Evolutionary conservation across 208 protist genomes (phyloP), one percentile per base, ranked within the genome.

Genomic region (Crithidia sp.): DNA sequence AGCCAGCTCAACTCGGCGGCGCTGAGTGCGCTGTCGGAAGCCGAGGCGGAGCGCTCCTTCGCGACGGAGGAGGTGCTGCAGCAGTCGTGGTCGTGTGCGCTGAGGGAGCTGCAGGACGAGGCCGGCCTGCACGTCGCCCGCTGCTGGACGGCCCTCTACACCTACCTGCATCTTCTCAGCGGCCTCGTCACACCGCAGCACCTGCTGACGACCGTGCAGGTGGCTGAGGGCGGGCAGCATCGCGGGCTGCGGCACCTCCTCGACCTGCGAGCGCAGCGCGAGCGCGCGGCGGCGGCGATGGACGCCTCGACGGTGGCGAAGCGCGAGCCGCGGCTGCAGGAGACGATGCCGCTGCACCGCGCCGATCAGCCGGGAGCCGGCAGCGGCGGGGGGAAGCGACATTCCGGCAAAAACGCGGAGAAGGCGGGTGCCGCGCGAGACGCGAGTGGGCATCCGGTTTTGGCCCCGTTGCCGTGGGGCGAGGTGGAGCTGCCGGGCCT

Each of bases 71-170:
- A 47, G 44, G 70, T 76, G 2, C 81, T 90, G 55, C 73, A 81
- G 58, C 81, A 80, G 37, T 84, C 84, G 62, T 93, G 87, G 88
- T 83, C 74, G 28, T 80, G 76, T 10, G 69, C 80, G 40, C 71
- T 95, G 66, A 87, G 85, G 16, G 92, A 94, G 77, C 41, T 95
- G 67, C 85, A 96, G 69, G 88, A 95, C 37, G 92, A 95, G 72
- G 79, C 78, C 16, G 82, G 81, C 44, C 79, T 87, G 52, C 88
- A 94, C 76, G 79, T 83, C 13, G 84, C 81, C 28, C 85, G 88
- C 17, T 88, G 81, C 67, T 69, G 84, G 55, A 88, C 86, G 65
- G 80, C 83, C 14, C 79, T 81, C 49, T 86, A 89, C 74, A 88
- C 74, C 56, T 86, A 91, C 64, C 84, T 94, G 60, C 74, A 84